These are phyloP conservation scores for Pichia sp. DNA, from an alignment of 1,139 yeast genomes.

Conservation along the genomic window DNA sequence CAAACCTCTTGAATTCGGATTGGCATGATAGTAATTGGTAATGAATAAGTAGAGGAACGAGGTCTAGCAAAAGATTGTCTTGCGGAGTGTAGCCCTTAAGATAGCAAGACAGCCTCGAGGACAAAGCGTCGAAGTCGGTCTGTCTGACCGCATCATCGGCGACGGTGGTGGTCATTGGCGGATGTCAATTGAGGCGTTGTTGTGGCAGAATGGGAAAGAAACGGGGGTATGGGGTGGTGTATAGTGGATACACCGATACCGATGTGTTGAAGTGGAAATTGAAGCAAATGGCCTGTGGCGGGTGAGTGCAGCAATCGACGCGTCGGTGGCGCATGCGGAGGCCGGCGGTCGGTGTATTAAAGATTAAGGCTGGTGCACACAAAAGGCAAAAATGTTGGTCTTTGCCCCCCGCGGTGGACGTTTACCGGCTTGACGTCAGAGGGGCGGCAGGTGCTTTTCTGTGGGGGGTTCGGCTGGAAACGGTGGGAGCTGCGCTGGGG, in stretches of 20 bases:
- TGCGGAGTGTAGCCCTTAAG: conserved; percentile 44
- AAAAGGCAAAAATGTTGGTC: conserved; percentile 12
- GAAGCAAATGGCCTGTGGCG: too few species aligned
- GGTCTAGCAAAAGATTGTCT: conserved; percentile 48
- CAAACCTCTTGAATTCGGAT: conserved; percentile 30
- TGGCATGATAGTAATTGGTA: conserved; percentile 27
- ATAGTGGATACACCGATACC: not conserved
- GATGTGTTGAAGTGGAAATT: too few species aligned
- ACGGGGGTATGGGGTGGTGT: not conserved
- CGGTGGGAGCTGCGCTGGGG: too few species aligned
- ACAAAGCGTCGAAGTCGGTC: conserved; percentile 85
- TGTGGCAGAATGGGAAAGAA: not conserved
- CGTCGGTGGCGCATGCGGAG: not conserved
- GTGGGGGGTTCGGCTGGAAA: too few species aligned
- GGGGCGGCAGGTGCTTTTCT: not conserved
- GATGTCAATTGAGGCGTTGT: not conserved
- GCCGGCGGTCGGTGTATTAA: too few species aligned
- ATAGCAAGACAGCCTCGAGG: conserved; percentile 50
- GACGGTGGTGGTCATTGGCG: too few species aligned
- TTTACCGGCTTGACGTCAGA: conserved; percentile 5
- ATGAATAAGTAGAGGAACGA: conserved; percentile 40
- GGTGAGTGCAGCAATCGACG: too few species aligned
- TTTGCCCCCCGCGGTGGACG: not conserved
- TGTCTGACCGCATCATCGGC: conserved; percentile 57
- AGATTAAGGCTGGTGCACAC: too few species aligned